Evolutionary conservation across 257 asterid genomes (phyloP).

Genomic region (Capsicum baccatum): DNA sequence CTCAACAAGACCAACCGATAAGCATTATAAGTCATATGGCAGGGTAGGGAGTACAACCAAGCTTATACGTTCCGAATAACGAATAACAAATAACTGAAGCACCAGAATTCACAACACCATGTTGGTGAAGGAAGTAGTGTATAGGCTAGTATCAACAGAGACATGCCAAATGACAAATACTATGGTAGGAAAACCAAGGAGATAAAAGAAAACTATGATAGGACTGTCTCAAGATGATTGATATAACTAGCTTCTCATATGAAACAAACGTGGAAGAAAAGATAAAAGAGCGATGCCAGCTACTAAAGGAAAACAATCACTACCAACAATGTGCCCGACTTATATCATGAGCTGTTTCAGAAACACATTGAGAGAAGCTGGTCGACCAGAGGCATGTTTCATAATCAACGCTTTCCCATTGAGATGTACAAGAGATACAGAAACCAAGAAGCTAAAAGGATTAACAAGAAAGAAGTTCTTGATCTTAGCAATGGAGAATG

Average conservation of each 20-base stretch:
- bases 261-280: neutral
- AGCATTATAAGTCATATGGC: neutral
- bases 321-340: neutral
- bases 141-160: neutral
- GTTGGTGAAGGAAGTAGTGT: neutral
- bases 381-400: neutral
- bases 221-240: neutral
- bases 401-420: neutral
- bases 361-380: neutral
- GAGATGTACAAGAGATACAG: neutral
- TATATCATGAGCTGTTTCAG: neutral
- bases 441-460: neutral
- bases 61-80: neutral
- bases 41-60: neutral
- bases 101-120: conserved; percentile 1
- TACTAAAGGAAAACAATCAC: neutral
- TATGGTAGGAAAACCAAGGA: too few relatives aligned
- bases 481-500: neutral
- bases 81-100: neutral
- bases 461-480: neutral
- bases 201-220: neutral
- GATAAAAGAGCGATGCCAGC: neutral
- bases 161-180: neutral
- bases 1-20: neutral
- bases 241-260: neutral